Percentiles rank a stretch among this genome's conserved stretches.
Conservation (phyloP, 352 stramenopile genomes). For the Phytophthora colocasiae region DNA sequence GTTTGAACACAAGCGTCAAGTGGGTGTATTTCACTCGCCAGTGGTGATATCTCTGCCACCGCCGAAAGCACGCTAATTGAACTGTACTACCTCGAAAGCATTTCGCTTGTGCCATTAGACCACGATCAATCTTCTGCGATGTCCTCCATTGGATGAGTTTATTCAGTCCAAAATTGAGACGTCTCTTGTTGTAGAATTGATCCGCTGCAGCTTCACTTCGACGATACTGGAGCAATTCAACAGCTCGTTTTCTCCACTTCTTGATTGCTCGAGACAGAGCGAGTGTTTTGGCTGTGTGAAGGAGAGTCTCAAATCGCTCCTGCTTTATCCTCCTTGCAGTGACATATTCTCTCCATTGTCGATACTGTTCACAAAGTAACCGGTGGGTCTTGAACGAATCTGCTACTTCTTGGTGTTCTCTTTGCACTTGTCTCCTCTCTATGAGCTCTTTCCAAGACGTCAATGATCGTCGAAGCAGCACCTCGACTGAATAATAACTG, state of each 20-base stretch:
- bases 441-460: conserved; percentile 28
- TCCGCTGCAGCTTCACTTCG: background rate
- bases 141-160: conserved; percentile 15
- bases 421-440: background rate
- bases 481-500: conserved; percentile 36
- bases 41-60: conserved; percentile 33
- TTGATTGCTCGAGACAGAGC: conserved; percentile 21
- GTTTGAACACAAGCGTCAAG: conserved; percentile 35
- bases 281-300: conserved; percentile 1
- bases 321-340: conserved; percentile 2
- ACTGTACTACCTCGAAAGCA: background rate
- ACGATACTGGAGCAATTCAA: conserved; percentile 6
- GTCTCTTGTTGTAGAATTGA: conserved; percentile 14
- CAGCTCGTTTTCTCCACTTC: conserved; percentile 27
- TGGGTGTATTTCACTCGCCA: conserved; percentile 36
- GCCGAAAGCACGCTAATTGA: conserved; percentile 13
- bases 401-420: conserved; percentile 15
- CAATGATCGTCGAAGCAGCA: conserved; percentile 37
- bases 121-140: conserved; percentile 2
- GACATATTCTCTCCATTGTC: conserved; percentile 23
- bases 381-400: conserved; percentile 18
- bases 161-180: conserved; percentile 10
- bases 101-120: conserved; percentile 5
- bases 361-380: conserved; percentile 9
- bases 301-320: conserved; percentile 1